A percentile compares a stretch with the other conserved stretches of the same genome.
These are phyloP conservation scores for Fusarium zealandicum DNA, from an alignment of 2,329 filamentous ascomycete genomes.

Conservation along the genomic window DNA sequence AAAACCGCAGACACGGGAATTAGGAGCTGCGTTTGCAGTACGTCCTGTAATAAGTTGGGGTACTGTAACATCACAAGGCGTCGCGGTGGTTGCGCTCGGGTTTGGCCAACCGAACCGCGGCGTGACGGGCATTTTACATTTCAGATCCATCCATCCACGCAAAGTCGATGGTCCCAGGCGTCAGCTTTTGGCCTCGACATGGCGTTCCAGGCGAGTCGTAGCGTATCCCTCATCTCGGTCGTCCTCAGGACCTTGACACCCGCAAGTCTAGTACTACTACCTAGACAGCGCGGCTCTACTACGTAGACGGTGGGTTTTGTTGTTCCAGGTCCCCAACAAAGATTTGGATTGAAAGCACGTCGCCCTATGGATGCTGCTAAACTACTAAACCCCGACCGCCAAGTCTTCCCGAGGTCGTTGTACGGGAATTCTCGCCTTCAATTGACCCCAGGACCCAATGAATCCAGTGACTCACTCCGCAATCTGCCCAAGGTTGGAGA, in stretches of 20 bases:
- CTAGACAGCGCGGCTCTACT: too few relatives aligned
- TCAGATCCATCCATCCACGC: too few relatives aligned
- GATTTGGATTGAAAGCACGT: too few relatives aligned
- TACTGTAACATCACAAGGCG: too few relatives aligned
- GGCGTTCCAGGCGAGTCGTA: too few relatives aligned
- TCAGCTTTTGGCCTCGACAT: not conserved
- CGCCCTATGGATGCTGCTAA: not conserved
- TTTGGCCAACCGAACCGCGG: too few relatives aligned
- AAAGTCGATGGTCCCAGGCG: not conserved
- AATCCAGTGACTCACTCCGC: not conserved
- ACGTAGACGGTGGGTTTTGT: too few relatives aligned
- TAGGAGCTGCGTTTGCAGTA: not conserved
- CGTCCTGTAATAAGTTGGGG: not conserved
- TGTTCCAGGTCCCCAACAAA: too few relatives aligned
- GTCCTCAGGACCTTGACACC: too few relatives aligned
- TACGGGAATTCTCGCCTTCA: not conserved
- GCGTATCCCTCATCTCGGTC: too few relatives aligned
- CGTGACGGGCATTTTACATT: not conserved
- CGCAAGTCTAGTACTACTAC: too few relatives aligned
- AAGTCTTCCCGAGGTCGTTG: not conserved
- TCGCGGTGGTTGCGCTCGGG: too few relatives aligned
- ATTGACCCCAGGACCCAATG: not conserved
- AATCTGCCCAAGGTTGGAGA: not conserved
- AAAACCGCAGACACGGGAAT: constrained; percentile 5
- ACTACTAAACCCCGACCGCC: not conserved